Base-by-base conservation (phyloP, 805 yeast genomes). In the Hanseniaspora thailandica region DNA sequence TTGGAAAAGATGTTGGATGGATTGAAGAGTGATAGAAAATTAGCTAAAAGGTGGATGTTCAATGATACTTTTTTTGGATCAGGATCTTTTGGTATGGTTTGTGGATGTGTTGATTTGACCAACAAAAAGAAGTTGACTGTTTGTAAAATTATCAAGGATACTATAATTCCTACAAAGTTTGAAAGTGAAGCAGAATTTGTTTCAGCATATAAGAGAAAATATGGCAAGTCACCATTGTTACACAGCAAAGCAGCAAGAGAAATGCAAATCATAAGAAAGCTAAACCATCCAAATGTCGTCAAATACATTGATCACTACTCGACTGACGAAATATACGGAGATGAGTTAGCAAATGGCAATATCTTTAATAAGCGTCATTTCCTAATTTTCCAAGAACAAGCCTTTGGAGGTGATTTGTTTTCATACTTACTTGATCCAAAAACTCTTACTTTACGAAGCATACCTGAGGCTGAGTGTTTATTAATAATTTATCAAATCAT, bases 371-470 rank as follows among this genome's bases (percentile, higher is more conserved):
- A 26, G 17, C 9, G 34, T 13, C 61, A 65, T 31, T 57, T 74
- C 3, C 76, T 71, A 52, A 73, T 76, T 15, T 73, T 75, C 58
- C 75, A 76, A 59, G 78, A 76, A 56, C 60, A 75, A 58, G 63
- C 73, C 1, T 70, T 76, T 52, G 84, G 84, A 1, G 84, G 84
- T 1, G 84, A 79, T 57, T 63, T 78, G 15, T 77, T 77, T 57
- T 76, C 81, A 2, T 78, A 77, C 57, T 60, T 78, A n/a, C 6
- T 43, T 6, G 44, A 50, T 35, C 68, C 74, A 0, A 66, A 67
- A 41, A 74, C 73, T 1, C 68, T 67, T 23, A 60, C 65, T 15
- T 60, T 75, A 19, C 57, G 66, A 1, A 62, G 78, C 0, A 57
- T 81, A 0, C 66, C 78, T 1, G 86, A 81, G 59, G 71, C 74